These are phyloP conservation scores for Coelastrella sp. DNA, from an alignment of 139 green algal genomes.

Conservation along the genomic window DNA sequence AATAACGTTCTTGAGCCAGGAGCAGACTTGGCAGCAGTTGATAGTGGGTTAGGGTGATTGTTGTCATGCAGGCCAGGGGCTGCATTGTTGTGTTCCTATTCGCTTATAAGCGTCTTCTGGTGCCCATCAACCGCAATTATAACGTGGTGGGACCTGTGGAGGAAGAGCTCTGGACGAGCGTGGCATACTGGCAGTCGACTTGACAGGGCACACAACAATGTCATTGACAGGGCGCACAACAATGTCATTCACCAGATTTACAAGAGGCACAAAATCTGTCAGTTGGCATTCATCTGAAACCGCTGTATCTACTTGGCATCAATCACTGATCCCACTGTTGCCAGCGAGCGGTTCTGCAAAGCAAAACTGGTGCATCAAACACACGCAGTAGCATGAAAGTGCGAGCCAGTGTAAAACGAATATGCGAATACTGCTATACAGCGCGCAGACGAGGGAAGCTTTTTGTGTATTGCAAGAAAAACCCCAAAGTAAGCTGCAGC, in stretches of 20 bases:
- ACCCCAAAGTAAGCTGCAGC: constrained; percentile 32
- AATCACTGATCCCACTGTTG: not conserved
- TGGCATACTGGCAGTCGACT: too few species aligned
- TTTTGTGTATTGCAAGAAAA: constrained; percentile 59
- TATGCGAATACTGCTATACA: constrained; percentile 55
- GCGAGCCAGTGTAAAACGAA: constrained; percentile 30
- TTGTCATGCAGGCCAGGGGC: too few species aligned
- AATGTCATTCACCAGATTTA: not conserved
- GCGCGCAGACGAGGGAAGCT: constrained; percentile 46
- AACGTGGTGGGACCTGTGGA: too few species aligned
- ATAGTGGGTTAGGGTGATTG: too few species aligned
- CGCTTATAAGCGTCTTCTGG: too few species aligned
- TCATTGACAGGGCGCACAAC: too few species aligned
- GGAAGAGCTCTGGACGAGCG: too few species aligned
- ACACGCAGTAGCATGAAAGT: constrained; percentile 50
- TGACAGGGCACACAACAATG: too few species aligned
- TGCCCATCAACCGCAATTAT: too few species aligned
- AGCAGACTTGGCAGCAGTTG: not conserved
- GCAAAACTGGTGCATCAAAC: not conserved
- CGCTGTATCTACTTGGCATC: not conserved
- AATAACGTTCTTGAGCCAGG: not conserved
- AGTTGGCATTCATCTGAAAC: not conserved
- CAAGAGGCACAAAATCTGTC: not conserved
- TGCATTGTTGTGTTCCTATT: too few species aligned
- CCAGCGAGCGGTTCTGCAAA: too few species aligned